These are phyloP conservation scores for Austropuccinia psidii DNA, from an alignment of 1,284 basidiomycete genomes.

Conservation along the genomic window DNA sequence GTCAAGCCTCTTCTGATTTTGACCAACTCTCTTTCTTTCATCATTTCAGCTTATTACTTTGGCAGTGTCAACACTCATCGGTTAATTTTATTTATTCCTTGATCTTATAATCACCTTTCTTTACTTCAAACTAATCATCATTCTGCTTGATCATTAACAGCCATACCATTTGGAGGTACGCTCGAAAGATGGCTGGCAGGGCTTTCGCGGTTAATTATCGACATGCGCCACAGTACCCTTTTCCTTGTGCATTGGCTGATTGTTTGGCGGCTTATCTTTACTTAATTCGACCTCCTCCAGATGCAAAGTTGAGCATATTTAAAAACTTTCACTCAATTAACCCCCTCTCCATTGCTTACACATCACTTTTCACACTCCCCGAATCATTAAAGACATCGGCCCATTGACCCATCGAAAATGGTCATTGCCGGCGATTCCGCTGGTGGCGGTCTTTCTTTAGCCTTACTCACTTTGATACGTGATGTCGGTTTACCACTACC, in stretches of 20 bases:
- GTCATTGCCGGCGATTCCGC: slow-evolving; percentile 87
- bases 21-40: neutral
- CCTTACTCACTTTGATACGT: slow-evolving; percentile 81
- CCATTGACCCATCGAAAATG: slow-evolving; percentile 73
- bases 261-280: slow-evolving; percentile 71
- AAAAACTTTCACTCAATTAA: neutral
- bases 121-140: neutral
- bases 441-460: slow-evolving; percentile 77
- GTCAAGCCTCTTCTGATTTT: neutral
- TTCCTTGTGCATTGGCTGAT: slow-evolving; percentile 51
- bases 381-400: slow-evolving; percentile 63
- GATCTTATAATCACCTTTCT: neutral
- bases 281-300: slow-evolving; percentile 63
- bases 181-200: slow-evolving; percentile 79
- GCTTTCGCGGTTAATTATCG: slow-evolving; percentile 56
- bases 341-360: neutral
- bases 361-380: neutral
- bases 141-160: slow-evolving; percentile 43
- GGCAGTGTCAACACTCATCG: slow-evolving; percentile 53
- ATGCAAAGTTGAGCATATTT: slow-evolving; percentile 49
- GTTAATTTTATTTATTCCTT: slow-evolving; percentile 36
- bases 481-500: slow-evolving; percentile 74
- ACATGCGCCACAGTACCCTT: slow-evolving; percentile 39
- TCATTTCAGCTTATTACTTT: slow-evolving; percentile 48
- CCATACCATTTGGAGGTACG: slow-evolving; percentile 73